phyloP scores from a whole-genome alignment of 768 basidiomycete genomes.

The Chlorophyllum brunneum region DNA sequence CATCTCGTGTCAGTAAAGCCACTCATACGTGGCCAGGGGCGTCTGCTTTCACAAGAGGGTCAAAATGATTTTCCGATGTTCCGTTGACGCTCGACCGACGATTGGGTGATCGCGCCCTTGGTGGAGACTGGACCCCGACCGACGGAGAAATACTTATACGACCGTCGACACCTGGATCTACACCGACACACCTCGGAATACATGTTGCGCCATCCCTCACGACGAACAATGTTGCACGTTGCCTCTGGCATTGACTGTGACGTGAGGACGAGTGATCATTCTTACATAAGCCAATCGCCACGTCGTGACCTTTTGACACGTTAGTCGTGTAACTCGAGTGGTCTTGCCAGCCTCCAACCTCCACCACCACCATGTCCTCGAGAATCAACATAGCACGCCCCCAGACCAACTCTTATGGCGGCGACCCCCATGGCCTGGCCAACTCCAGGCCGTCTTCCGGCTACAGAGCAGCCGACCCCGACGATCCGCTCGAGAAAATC shows the following conservation, averaged over 20 bases:
- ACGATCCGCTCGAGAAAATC: slow-evolving; percentile 79
- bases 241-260: not conserved
- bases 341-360: slow-evolving; percentile 21
- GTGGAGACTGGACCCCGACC: not conserved
- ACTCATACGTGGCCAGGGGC: no score
- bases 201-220: no score
- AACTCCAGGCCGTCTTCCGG: slow-evolving; percentile 68
- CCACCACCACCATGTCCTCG: slow-evolving; percentile 66
- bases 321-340: slow-evolving; percentile 22
- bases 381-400: slow-evolving; percentile 83
- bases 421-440: slow-evolving; percentile 78
- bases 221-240: not conserved
- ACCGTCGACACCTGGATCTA: not conserved
- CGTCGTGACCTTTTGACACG: slow-evolving; percentile 46
- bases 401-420: slow-evolving; percentile 49
- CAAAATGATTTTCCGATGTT: no score
- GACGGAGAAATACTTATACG: not conserved
- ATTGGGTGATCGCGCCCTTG: no score
- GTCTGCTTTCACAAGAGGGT: no score
- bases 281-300: slow-evolving; percentile 39
- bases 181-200: no score
- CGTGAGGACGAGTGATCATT: not conserved
- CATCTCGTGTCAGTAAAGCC: no score
- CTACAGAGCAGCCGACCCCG: slow-evolving; percentile 76
- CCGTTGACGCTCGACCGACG: no score